Conservation (phyloP, 495 filamentous ascomycete species). For the Thermothielavioides terrestris region DNA sequence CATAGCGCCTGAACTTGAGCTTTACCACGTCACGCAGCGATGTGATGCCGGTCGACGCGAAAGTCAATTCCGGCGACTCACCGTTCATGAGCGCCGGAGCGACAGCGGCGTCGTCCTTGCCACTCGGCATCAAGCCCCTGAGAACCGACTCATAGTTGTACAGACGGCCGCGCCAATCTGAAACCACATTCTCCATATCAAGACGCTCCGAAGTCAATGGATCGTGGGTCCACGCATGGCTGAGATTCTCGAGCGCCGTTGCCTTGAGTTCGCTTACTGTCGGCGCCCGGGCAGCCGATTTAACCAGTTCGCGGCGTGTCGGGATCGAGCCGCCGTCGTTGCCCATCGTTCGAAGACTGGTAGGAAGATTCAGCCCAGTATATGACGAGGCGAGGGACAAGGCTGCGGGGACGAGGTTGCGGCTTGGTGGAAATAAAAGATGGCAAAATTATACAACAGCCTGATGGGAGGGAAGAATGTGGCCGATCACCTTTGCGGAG, state of each 20-base stretch:
- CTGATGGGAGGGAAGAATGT: no score
- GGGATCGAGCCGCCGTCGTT: constrained; percentile 91
- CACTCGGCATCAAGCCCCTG: constrained; percentile 64
- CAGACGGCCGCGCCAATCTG: constrained; percentile 73
- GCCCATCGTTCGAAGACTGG: no score
- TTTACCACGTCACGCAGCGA: constrained; percentile 82
- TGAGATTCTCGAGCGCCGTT: constrained; percentile 68
- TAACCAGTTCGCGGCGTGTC: constrained; percentile 89
- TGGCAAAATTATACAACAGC: no score
- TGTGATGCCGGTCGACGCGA: constrained; percentile 60
- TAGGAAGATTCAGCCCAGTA: no score
- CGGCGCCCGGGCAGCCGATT: constrained; percentile 69
- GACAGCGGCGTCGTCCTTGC: constrained; percentile 18
- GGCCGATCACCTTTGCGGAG: no score
- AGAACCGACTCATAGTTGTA: constrained; percentile 94
- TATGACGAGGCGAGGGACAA: no score
- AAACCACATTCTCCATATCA: constrained; percentile 61
- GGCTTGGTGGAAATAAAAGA: no score
- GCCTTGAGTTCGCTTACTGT: constrained; percentile 89
- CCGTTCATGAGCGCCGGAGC: constrained; percentile 13
- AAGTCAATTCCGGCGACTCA: constrained; percentile 47
- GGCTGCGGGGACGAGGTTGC: no score
- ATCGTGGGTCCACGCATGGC: constrained; percentile 78
- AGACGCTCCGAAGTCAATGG: constrained; percentile 74
- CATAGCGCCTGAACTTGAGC: constrained; percentile 61